Conservation (phyloP, 2,329 filamentous ascomycete genomes). For the Ascochyta rabiei region DNA sequence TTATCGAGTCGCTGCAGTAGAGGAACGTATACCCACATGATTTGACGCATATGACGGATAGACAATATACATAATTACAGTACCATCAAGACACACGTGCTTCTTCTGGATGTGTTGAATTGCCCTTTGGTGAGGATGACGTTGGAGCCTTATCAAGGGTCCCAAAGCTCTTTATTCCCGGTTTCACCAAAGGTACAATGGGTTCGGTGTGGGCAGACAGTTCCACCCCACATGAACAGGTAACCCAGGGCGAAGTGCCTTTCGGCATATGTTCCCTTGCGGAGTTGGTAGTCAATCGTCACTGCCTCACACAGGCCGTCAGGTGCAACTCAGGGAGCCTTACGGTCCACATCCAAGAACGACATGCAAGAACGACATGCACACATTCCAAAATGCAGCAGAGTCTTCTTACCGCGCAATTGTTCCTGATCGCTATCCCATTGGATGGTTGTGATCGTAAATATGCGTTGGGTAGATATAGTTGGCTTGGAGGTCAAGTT, state of each 20-base stretch:
- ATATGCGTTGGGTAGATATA: constrained; percentile 10
- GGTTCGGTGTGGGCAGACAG: not conserved
- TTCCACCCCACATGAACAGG: not conserved
- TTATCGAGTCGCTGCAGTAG: constrained; percentile 70
- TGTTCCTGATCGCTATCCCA: not conserved
- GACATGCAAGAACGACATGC: not conserved
- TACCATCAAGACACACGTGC: not conserved
- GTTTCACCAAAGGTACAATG: not conserved
- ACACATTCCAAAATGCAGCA: constrained; percentile 1
- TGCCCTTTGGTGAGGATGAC: not conserved
- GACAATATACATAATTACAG: constrained; percentile 15
- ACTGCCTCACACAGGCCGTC: not conserved
- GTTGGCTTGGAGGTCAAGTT: constrained; percentile 6
- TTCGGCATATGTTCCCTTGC: not conserved
- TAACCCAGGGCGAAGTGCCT: not conserved
- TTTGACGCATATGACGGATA: constrained; percentile 13
- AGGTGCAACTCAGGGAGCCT: not conserved
- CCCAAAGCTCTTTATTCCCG: constrained; percentile 1
- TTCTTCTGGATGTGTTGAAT: not conserved
- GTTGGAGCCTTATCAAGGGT: not conserved
- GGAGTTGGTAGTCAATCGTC: not conserved
- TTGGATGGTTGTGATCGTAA: constrained; percentile 2
- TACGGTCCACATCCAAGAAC: not conserved
- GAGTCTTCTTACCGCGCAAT: not conserved
- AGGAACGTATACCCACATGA: constrained; percentile 18